phyloP scores from a whole-genome alignment of 139 green algal genomes.

The Microglena sp. region DNA sequence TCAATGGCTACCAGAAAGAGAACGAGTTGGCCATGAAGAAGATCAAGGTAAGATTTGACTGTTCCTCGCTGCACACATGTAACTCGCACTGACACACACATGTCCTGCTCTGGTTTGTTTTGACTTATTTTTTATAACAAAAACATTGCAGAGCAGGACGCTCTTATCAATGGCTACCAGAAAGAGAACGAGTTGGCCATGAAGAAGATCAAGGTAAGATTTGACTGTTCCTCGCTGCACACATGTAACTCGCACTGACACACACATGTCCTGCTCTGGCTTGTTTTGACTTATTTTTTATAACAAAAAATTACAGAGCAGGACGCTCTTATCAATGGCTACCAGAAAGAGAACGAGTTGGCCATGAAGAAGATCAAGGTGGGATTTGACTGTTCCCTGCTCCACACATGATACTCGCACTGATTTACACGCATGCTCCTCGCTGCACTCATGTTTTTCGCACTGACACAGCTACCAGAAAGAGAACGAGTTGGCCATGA shows the following conservation, averaged over 20 bases:
- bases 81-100: neutral
- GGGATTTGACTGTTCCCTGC: neutral
- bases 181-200: slow-evolving; percentile 44
- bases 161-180: slow-evolving; percentile 46
- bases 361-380: slow-evolving; percentile 42
- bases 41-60: slow-evolving; percentile 34
- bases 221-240: neutral
- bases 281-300: too few relatives aligned
- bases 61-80: neutral
- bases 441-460: too few relatives aligned
- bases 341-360: slow-evolving; percentile 49
- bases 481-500: slow-evolving; percentile 44
- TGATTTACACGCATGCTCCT: too few relatives aligned
- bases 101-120: too few relatives aligned
- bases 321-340: slow-evolving; percentile 43
- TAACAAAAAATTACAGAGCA: slow-evolving; percentile 42
- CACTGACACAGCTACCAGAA: slow-evolving; percentile 48
- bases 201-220: slow-evolving; percentile 35
- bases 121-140: too few relatives aligned
- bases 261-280: too few relatives aligned
- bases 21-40: slow-evolving; percentile 36
- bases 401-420: neutral
- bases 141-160: slow-evolving; percentile 43
- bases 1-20: slow-evolving; percentile 46
- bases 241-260: neutral